Evolutionary conservation across 2,329 filamentous ascomycete genomes (phyloP).

Genomic region (Pseudogymnoascus sp.): DNA sequence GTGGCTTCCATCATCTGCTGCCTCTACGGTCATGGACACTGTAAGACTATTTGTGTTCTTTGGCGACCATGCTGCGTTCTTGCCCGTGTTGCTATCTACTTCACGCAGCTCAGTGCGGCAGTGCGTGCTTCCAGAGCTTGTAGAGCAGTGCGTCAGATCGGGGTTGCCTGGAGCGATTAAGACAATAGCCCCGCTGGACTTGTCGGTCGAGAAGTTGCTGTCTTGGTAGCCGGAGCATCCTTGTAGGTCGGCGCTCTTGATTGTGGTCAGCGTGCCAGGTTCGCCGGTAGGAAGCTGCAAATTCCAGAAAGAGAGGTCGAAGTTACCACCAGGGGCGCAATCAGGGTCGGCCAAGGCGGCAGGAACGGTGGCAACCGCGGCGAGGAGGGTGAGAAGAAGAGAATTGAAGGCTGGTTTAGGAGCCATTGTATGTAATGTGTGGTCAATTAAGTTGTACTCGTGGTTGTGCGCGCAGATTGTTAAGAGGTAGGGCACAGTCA

Average conservation of each 20-base stretch:
- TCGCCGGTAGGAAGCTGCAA: conserved; percentile 1
- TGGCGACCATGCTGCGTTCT: conserved; percentile 6
- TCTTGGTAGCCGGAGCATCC: conserved; percentile 2
- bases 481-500: neutral
- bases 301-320: conserved; percentile 8
- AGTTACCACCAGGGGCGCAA: conserved; percentile 26
- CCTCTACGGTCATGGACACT: conserved; percentile 1
- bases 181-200: neutral
- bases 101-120: conserved; percentile 9
- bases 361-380: neutral
- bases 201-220: conserved; percentile 6
- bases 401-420: neutral
- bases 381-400: neutral
- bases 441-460: neutral
- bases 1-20: conserved; percentile 3
- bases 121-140: neutral
- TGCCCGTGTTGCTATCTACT: neutral
- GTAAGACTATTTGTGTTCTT: conserved; percentile 5
- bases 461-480: neutral
- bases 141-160: neutral
- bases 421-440: neutral
- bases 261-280: neutral
- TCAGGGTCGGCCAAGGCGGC: conserved; percentile 21
- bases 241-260: neutral
- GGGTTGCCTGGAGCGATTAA: conserved; percentile 7